Conservation (phyloP, 1,139 yeast species). For the Scheffersomyces titani region DNA sequence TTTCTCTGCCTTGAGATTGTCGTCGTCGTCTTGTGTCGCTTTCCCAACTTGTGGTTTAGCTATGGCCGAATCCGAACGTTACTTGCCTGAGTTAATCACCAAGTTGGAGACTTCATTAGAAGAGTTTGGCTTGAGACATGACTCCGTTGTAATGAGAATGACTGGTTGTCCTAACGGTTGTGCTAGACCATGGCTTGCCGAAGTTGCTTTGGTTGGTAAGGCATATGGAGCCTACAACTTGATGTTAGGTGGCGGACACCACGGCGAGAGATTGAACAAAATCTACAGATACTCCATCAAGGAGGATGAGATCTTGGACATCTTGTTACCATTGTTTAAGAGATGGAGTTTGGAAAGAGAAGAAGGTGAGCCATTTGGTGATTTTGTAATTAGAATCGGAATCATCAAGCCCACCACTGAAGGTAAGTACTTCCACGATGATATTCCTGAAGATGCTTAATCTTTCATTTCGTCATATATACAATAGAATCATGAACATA, state of each 20-base stretch:
- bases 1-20: slow-evolving; percentile 80
- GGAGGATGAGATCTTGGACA: slow-evolving; percentile 83
- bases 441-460: slow-evolving; percentile 76
- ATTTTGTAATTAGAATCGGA: slow-evolving; percentile 83
- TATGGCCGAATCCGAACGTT: slow-evolving; percentile 98
- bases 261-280: slow-evolving; percentile 91
- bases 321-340: slow-evolving; percentile 83
- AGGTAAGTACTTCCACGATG: slow-evolving; percentile 94
- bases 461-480: slow-evolving; percentile 3
- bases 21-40: slow-evolving; percentile 97
- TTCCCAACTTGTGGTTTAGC: slow-evolving; percentile 99
- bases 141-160: slow-evolving; percentile 96
- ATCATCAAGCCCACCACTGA: slow-evolving; percentile 85
- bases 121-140: slow-evolving; percentile 92
- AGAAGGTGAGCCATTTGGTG: slow-evolving; percentile 95
- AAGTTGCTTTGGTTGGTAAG: slow-evolving; percentile 93
- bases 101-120: slow-evolving; percentile 84
- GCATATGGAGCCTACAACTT: slow-evolving; percentile 92
- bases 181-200: slow-evolving; percentile 98
- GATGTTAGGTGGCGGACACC: slow-evolving; percentile 95
- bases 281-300: slow-evolving; percentile 84
- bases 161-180: slow-evolving; percentile 99
- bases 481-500: slow-evolving; percentile 1
- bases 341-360: slow-evolving; percentile 91
- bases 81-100: slow-evolving; percentile 78